Evolutionary conservation across 352 stramenopile genomes (phyloP), one percentile per base, ranked within the genome.

Genomic region (Phytophthora tentaculata): DNA sequence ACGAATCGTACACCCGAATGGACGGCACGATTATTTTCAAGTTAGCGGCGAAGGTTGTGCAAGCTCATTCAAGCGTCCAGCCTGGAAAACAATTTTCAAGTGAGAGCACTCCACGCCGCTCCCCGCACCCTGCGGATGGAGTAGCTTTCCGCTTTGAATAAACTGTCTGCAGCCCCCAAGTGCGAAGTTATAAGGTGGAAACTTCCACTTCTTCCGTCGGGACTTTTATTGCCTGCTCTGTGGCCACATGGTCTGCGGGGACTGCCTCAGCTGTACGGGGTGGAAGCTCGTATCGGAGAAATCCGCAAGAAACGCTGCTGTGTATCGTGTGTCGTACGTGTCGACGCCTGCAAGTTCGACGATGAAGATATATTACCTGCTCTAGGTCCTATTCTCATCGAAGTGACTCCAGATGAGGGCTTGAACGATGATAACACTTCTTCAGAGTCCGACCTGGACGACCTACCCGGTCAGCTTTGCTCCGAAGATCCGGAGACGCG

Each of bases 151-250:
- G n/a, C n/a, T n/a, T n/a, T n/a, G n/a, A n/a, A n/a, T n/a, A n/a
- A n/a, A n/a, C n/a, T n/a, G n/a, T n/a, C n/a, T n/a, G n/a, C n/a
- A n/a, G n/a, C n/a, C n/a, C n/a, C n/a, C n/a, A n/a, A n/a, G n/a
- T n/a, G n/a, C n/a, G n/a, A n/a, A n/a, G n/a, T n/a, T n/a, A n/a
- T n/a, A n/a, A n/a, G n/a, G 26, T 32, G 8, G 8, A 8, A 32
- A 32, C 8, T 32, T 32, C 26, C 26, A 32, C 47, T 74, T 88
- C 37, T 77, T 80, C 24, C 77, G 77, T 16, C 61, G 67, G 1
- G 75, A 86, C 48, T 74, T 78, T 26, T 83, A 80, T 64, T 88
- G 80, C 59, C 73, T 86, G 49, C 64, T 88, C 35, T 88, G 77
- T 41, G 80, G 80, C 5, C 68, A 85, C 67, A 67, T 74, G 35